Conservation (phyloP, 108 stramenopile species). For the Aurantiochytrium sp. region DNA sequence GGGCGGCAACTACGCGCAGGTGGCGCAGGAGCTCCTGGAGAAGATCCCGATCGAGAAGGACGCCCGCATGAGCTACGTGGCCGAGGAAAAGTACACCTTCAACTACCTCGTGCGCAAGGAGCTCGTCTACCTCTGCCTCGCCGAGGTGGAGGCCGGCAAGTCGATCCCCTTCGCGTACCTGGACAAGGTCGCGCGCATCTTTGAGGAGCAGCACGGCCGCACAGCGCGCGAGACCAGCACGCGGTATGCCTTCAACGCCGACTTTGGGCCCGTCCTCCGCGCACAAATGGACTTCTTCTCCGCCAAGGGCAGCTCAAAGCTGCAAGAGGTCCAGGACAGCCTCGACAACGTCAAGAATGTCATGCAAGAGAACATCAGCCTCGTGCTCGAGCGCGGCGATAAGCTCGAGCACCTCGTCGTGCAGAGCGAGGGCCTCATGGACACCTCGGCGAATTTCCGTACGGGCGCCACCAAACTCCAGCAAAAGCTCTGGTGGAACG, state of each 20-base stretch:
- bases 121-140: slow-evolving; percentile 11
- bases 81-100: slow-evolving; percentile 4
- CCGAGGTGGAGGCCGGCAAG: not conserved
- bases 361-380: slow-evolving; percentile 29
- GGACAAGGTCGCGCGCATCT: not conserved
- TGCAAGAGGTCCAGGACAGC: not conserved
- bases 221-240: not conserved
- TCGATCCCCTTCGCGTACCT: slow-evolving; percentile 5
- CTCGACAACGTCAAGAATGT: not conserved
- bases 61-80: not conserved
- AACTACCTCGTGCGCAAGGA: slow-evolving; percentile 12
- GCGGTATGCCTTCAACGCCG: not conserved
- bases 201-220: not conserved
- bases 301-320: not conserved
- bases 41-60: slow-evolving; percentile 1
- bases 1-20: not conserved
- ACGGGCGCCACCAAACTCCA: not conserved
- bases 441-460: not conserved
- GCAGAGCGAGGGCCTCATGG: not conserved
- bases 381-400: not conserved
- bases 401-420: slow-evolving; percentile 8
- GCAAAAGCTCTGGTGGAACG: slow-evolving; percentile 17
- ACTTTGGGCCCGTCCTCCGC: slow-evolving; percentile 22
- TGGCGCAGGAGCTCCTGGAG: not conserved
- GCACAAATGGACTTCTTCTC: slow-evolving; percentile 21